Percentiles rank a stretch among this genome's conserved stretches.
These are phyloP conservation scores for Ceratobasidium sp. DNA, from an alignment of 1,284 basidiomycete species.

Conservation along the genomic window DNA sequence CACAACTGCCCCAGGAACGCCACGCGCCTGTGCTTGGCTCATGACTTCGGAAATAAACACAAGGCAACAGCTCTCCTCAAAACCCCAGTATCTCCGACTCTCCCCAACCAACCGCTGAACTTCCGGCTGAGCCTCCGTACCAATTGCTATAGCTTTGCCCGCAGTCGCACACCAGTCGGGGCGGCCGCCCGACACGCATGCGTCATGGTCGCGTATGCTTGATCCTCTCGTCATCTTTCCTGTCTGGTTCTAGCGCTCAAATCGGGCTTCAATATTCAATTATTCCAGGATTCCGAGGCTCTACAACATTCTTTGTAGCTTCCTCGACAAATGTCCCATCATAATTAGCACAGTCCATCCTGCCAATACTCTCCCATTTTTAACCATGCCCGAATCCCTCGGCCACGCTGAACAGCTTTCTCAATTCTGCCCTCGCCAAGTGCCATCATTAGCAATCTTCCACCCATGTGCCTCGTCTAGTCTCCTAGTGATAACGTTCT, in stretches of 20 bases:
- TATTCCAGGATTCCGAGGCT: too few species aligned
- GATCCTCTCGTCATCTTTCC: too few species aligned
- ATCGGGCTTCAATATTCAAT: too few species aligned
- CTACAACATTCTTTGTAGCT: too few species aligned
- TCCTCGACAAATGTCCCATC: too few species aligned
- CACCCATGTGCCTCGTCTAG: constrained; percentile 4
- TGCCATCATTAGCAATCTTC: constrained; percentile 15
- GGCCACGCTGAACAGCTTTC: not conserved
- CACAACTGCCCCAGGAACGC: constrained; percentile 7
- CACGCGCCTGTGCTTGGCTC: constrained; percentile 20
- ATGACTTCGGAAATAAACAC: not conserved
- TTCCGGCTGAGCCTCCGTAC: not conserved
- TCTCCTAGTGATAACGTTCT: not conserved
- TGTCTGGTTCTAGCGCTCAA: too few species aligned
- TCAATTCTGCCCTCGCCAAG: not conserved
- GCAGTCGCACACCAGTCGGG: too few species aligned
- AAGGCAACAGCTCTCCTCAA: not conserved
- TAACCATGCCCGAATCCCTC: not conserved
- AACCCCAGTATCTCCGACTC: not conserved
- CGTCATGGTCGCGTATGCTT: too few species aligned
- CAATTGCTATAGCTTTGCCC: too few species aligned
- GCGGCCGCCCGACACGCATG: too few species aligned
- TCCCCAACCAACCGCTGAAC: not conserved
- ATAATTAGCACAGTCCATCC: too few species aligned
- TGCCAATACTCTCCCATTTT: too few species aligned